A percentile compares a stretch with the other conserved stretches of the same genome.
Conservation (phyloP, 2,329 filamentous ascomycete species). For the Epichloe sylvatica region DNA sequence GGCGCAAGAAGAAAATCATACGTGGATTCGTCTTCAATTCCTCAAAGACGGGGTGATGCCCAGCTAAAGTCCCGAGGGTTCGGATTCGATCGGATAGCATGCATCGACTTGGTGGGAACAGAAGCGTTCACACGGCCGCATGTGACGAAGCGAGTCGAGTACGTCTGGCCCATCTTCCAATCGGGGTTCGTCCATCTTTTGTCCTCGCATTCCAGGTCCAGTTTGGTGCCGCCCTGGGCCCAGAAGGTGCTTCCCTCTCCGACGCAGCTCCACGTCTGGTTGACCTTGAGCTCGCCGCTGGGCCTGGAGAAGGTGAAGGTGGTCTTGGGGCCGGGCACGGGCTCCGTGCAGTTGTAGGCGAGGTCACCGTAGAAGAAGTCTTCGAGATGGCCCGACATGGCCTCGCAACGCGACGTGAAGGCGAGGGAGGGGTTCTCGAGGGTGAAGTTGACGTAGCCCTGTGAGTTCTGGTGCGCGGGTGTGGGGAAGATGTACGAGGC, state of each 20-base stretch:
- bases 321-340: slow-evolving; percentile 14
- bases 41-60: background rate
- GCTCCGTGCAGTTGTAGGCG: slow-evolving; percentile 28
- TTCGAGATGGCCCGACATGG: slow-evolving; percentile 25
- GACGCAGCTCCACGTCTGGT: slow-evolving; percentile 36
- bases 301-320: slow-evolving; percentile 31
- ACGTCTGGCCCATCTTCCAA: slow-evolving; percentile 20
- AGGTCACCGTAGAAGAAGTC: slow-evolving; percentile 38
- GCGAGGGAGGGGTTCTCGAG: slow-evolving; percentile 31
- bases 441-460: slow-evolving; percentile 34
- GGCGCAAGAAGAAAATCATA: background rate
- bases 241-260: slow-evolving; percentile 23
- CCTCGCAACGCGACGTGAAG: slow-evolving; percentile 25
- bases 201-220: slow-evolving; percentile 18
- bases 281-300: slow-evolving; percentile 23
- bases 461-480: slow-evolving; percentile 36
- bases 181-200: slow-evolving; percentile 15
- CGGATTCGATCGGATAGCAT: slow-evolving; percentile 12
- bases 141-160: slow-evolving; percentile 16
- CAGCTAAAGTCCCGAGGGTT: background rate
- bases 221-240: slow-evolving; percentile 13
- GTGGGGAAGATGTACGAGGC: slow-evolving; percentile 35
- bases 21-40: background rate
- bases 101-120: slow-evolving; percentile 14
- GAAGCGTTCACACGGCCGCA: slow-evolving; percentile 15